Evolutionary conservation across 1,284 basidiomycete species (phyloP), one percentile per base, ranked within the genome.

Genomic region (Microbotryum lychnidis-dioicae): DNA sequence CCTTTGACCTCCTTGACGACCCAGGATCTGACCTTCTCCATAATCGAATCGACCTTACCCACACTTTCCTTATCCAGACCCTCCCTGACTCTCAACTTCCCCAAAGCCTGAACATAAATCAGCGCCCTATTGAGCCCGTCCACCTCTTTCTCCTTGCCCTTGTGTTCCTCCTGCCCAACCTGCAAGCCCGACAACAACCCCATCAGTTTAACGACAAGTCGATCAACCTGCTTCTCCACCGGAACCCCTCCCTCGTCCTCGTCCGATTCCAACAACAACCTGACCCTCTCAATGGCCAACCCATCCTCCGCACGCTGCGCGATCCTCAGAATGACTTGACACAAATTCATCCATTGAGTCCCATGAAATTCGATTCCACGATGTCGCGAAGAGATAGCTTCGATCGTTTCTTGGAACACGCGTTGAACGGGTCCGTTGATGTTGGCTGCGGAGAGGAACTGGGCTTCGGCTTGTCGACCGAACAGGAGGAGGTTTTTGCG

Each of bases 401-500:
- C 10, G 5, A 64, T 21, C 5, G 60, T 47, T 31, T 16, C 37
- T 25, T 57, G 58, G 18, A 64, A 68, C 6, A 50, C 56, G 7
- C n/a, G 23, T 16, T 47, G 44, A n/a, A 57, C 66, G 4, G 20
- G 48, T 12, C 47, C 49, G 6, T 54, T 53, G 37, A 66, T 62
- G 12, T 5, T 6, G 0, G 12, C 4, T 25, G 25, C 47, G 27
- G 53, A 47, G 14, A 33, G 20, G 4, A 23, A 5, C 8, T 37
- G 21, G 25, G 27, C 25, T 44, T 68, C 64, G 18, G 67, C 62
- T 4, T 54, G n/a, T 6, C 67, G 61, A 16, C 67, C 67, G 47
- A 54, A 68, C 2, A 63, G 60, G 4, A 68, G 58, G 23, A 68
- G 58, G 23, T 60, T 52, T 37, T 68, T 68, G 51, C 67, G 67